These are phyloP conservation scores for Claviceps capensis DNA, from an alignment of 2,329 filamentous ascomycete genomes.

Conservation along the genomic window DNA sequence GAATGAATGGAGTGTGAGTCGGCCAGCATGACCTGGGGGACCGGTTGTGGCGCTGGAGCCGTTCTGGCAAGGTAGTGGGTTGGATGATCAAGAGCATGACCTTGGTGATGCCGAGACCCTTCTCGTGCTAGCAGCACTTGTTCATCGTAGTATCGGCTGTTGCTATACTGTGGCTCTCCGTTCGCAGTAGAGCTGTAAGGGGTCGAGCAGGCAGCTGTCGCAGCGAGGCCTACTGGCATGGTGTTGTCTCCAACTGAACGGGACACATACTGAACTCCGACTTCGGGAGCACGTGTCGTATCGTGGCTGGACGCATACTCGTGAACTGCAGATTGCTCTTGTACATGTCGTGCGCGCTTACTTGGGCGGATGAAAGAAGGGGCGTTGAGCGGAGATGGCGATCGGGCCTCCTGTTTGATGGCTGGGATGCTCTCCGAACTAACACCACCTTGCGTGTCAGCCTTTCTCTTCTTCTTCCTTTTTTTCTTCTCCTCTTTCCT, in stretches of 20 bases:
- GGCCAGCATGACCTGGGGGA: constrained; percentile 28
- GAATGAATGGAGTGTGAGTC: constrained; percentile 27
- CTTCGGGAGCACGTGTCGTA: constrained; percentile 22
- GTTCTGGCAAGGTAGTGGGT: constrained; percentile 24
- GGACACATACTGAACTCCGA: constrained; percentile 20
- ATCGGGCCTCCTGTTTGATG: constrained; percentile 53
- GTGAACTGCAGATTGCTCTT: constrained; percentile 22
- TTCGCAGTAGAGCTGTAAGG: constrained; percentile 13
- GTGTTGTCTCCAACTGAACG: constrained; percentile 17
- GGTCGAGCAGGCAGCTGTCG: constrained; percentile 3
- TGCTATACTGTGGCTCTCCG: constrained; percentile 17
- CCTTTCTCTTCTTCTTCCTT: constrained; percentile 40
- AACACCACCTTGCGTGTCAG: constrained; percentile 32
- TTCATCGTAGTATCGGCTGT: constrained; percentile 19
- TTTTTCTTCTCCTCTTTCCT: constrained; percentile 21
- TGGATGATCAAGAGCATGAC: constrained; percentile 19
- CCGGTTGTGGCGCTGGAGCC: constrained; percentile 24
- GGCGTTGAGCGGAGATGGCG: constrained; percentile 43
- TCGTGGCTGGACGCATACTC: constrained; percentile 28
- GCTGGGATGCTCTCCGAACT: constrained; percentile 35
- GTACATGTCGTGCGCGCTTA: constrained; percentile 40
- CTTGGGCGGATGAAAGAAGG: constrained; percentile 38
- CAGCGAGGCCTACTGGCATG: constrained; percentile 6
- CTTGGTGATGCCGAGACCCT: constrained; percentile 20
- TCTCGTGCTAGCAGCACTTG: constrained; percentile 14